phyloP scores from a whole-genome alignment of 371 early-diverging fungal genomes.

The Ecytonucleospora hepatopenaei region DNA sequence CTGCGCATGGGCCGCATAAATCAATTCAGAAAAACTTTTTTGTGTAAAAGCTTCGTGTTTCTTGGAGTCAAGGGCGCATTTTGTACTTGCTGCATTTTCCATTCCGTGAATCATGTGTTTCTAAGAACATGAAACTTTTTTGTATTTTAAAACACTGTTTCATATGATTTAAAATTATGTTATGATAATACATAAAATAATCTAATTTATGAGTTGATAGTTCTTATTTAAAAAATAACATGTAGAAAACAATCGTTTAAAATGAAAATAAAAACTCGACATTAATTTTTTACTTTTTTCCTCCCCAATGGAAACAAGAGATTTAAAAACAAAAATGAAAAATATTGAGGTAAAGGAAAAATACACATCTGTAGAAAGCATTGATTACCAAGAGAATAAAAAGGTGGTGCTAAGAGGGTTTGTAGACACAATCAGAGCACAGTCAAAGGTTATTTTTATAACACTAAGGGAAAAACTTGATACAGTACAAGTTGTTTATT shows the following conservation, averaged over 20 bases:
- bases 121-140: background rate
- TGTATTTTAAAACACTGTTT: conserved; percentile 1
- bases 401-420: conserved; percentile 44
- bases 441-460: conserved; percentile 44
- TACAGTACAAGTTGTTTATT: conserved; percentile 45
- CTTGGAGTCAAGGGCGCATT: conserved; percentile 46
- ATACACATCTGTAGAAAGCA: background rate
- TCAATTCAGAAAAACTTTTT: conserved; percentile 52
- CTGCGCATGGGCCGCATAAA: conserved; percentile 41
- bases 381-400: background rate
- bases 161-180: background rate
- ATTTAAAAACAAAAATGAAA: background rate
- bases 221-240: background rate
- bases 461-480: conserved; percentile 38
- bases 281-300: background rate
- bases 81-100: conserved; percentile 37
- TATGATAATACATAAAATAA: background rate
- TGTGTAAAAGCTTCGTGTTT: conserved; percentile 56
- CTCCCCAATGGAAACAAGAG: background rate
- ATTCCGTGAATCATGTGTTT: conserved; percentile 39
- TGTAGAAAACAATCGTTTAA: background rate
- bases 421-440: conserved; percentile 31
- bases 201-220: background rate
- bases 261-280: background rate
- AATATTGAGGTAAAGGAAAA: background rate